Evolutionary conservation across 805 yeast genomes (phyloP), one percentile per base, ranked within the genome.

Genomic region (Metschnikowia similis): DNA sequence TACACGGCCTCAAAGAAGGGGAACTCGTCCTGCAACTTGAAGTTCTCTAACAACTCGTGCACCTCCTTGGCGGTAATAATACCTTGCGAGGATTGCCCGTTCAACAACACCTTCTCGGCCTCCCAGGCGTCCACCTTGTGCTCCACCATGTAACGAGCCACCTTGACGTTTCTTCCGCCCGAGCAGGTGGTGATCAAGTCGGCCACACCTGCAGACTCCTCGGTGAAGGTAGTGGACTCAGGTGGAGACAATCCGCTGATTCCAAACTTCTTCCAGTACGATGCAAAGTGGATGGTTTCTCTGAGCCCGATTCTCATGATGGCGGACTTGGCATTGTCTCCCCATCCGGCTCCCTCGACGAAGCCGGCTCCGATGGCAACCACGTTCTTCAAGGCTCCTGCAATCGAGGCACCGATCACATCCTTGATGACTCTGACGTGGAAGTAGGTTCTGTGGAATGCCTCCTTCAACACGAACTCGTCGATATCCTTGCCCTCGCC

Each of bases 301-400:
- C 68, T 60, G 41, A 74, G 57, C 3, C 78, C 78, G 49, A 73
- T 66, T 62, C 78, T 68, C 78, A 74, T 74, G 56, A 74, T 66
- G 40, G 78, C 78, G 35, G 77, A 66, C 64, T 73, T 74, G 53
- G 78, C 77, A 51, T 74, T 74, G 64, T 74, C 78, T 58, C 78
- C 78, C 78, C 78, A 74, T 42, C 76, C 76, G 49, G 65, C 65
- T 37, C 78, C 78, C 58, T 72, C 77, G 39, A 74, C 77, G 50
- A 74, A 71, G 27, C 78, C 78, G 26, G 72, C 78, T 8, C 76
- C 73, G 45, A 70, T 64, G 37, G 78, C 78, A 43, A 74, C 78
- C 29, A 74, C 69, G 54, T 74, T 74, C 62, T 74, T 74, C 59
- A 74, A 65, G 2, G 78, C 78, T 49, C 78, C 78, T 29, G 78